Percentiles rank a stretch among this genome's conserved stretches.
Conservation (phyloP, 768 basidiomycete species). For the Paxillus ammoniavirescens region DNA sequence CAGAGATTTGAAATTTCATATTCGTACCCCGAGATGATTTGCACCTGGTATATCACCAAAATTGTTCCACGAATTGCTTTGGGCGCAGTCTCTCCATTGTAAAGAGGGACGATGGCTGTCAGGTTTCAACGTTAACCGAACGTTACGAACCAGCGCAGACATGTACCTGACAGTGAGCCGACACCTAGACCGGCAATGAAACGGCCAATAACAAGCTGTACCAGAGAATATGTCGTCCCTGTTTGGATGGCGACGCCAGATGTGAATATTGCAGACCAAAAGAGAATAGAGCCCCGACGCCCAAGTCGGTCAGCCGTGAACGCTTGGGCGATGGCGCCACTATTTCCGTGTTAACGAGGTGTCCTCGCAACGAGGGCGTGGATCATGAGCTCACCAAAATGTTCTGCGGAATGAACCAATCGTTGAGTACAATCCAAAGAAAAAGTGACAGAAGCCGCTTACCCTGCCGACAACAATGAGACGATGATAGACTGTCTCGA, state of each 20-base stretch:
- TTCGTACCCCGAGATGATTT: constrained; percentile 67
- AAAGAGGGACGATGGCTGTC: constrained; percentile 60
- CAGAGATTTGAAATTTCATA: neutral
- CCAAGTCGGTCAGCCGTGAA: constrained; percentile 76
- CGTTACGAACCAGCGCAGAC: neutral
- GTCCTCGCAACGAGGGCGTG: neutral
- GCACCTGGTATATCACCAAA: constrained; percentile 75
- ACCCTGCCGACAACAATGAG: constrained; percentile 76
- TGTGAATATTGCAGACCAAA: constrained; percentile 76
- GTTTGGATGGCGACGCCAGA: constrained; percentile 69
- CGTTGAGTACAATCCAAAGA: neutral
- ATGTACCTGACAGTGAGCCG: constrained; percentile 66
- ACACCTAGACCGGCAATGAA: constrained; percentile 78
- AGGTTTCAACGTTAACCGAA: neutral
- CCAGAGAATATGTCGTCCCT: constrained; percentile 55
- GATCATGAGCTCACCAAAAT: constrained; percentile 42
- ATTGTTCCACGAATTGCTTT: constrained; percentile 70
- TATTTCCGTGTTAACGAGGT: constrained; percentile 19
- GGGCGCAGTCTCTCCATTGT: constrained; percentile 78
- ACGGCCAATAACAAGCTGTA: constrained; percentile 69
- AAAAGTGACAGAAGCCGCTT: neutral
- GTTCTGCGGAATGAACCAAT: constrained; percentile 32
- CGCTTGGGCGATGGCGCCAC: constrained; percentile 66
- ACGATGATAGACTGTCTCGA: constrained; percentile 76
- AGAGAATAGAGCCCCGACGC: constrained; percentile 68